Conservation (phyloP, 345 rosid genomes). For the thale cress (Arabidopsis thaliana) region TAIR10.1 NC_003075.7:16496501-16497000, state of each 20-base stretch:
- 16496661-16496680: too few relatives aligned
- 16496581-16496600: too few relatives aligned
- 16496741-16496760: background rate
- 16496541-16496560: too few relatives aligned
- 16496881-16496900: background rate
- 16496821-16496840: too few relatives aligned
- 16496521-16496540: too few relatives aligned
- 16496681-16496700: too few relatives aligned
- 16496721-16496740: background rate
- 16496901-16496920: conserved; percentile 18
- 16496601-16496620: background rate
- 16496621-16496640: background rate
- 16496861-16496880: conserved; percentile 22
- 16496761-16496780: too few relatives aligned
- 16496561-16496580: too few relatives aligned
- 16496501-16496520: too few relatives aligned
- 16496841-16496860: background rate
- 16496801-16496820: too few relatives aligned
- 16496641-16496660: too few relatives aligned
- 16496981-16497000: background rate
- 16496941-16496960: conserved; percentile 6
- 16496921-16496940: conserved; percentile 5
- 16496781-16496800: too few relatives aligned
- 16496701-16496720: background rate
- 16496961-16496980: background rate